Percentiles rank a stretch among this genome's conserved stretches.
phyloP scores from a whole-genome alignment of 176 grass and related monocot genomes.

The Ampelocalamus luodianensis region DNA sequence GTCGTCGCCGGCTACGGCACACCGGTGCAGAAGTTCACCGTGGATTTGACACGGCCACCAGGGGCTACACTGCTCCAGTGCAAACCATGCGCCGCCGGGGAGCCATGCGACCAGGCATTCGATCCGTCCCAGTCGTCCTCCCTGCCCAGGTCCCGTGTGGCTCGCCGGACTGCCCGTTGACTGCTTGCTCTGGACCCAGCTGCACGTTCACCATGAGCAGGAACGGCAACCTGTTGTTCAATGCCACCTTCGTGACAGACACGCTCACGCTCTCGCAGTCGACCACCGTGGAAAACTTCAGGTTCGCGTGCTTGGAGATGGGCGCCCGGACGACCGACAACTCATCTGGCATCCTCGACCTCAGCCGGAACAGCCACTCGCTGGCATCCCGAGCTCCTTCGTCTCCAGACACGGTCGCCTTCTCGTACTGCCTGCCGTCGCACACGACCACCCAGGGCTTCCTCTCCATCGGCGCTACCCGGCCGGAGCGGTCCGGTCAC shows the following conservation, averaged over 20 bases:
- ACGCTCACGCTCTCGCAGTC: neutral
- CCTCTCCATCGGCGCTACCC: neutral
- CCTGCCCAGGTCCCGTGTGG: neutral
- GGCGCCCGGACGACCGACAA: neutral
- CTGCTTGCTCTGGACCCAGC: neutral
- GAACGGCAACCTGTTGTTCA: neutral
- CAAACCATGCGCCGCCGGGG: neutral
- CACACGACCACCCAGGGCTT: neutral
- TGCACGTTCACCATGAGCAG: neutral
- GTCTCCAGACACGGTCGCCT: neutral
- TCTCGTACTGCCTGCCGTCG: slow-evolving; percentile 44
- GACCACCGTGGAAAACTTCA: neutral
- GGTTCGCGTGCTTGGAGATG: slow-evolving; percentile 24
- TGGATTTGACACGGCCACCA: slow-evolving; percentile 17
- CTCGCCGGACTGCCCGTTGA: slow-evolving; percentile 30
- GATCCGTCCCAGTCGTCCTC: neutral
- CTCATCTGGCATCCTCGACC: slow-evolving; percentile 27
- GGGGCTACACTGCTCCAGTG: slow-evolving; percentile 20
- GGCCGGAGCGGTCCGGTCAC: neutral
- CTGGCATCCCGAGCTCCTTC: neutral
- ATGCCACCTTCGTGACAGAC: neutral
- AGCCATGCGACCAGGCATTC: neutral
- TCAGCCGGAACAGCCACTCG: slow-evolving; percentile 44
- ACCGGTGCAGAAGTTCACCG: neutral
- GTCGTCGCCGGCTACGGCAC: slow-evolving; percentile 17